Evolutionary conservation across 1,139 yeast genomes (phyloP).

Genomic region (Scheffersomyces insectosa): DNA sequence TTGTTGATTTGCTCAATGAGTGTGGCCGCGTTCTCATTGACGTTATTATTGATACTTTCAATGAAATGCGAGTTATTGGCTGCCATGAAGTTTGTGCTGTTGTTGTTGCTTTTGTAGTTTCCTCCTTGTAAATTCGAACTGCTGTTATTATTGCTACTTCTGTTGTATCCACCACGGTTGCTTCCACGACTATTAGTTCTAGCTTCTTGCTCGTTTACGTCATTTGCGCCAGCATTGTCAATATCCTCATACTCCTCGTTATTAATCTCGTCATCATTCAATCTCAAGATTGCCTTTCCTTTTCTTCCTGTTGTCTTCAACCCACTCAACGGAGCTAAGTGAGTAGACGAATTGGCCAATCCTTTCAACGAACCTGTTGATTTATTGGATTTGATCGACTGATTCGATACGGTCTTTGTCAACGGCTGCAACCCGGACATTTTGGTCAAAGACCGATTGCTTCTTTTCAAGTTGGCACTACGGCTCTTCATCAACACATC

Average conservation of each 20-base stretch:
- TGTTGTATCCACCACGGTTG: neutral
- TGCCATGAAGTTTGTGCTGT: neutral
- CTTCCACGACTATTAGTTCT: neutral
- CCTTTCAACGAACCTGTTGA: conserved; percentile 40
- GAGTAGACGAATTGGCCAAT: conserved; percentile 14
- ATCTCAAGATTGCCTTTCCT: conserved; percentile 41
- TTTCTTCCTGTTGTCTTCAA: conserved; percentile 41
- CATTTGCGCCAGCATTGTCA: conserved; percentile 3
- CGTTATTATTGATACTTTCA: neutral
- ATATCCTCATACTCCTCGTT: conserved; percentile 14
- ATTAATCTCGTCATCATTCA: conserved; percentile 25
- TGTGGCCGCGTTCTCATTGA: neutral
- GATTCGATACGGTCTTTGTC: conserved; percentile 37
- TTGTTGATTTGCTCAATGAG: neutral
- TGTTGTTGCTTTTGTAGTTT: neutral
- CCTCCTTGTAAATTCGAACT: neutral
- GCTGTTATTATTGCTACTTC: neutral
- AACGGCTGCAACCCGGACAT: conserved; percentile 40
- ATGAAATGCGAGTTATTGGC: neutral
- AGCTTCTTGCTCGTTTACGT: conserved; percentile 2
- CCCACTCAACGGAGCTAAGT: conserved; percentile 22
- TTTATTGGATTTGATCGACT: conserved; percentile 26
- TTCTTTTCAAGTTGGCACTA: conserved; percentile 28
- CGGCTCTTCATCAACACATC: conserved; percentile 36
- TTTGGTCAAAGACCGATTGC: conserved; percentile 40